Conservation (phyloP, 805 yeast species). For the Schwanniomyces vanrijiae region DNA sequence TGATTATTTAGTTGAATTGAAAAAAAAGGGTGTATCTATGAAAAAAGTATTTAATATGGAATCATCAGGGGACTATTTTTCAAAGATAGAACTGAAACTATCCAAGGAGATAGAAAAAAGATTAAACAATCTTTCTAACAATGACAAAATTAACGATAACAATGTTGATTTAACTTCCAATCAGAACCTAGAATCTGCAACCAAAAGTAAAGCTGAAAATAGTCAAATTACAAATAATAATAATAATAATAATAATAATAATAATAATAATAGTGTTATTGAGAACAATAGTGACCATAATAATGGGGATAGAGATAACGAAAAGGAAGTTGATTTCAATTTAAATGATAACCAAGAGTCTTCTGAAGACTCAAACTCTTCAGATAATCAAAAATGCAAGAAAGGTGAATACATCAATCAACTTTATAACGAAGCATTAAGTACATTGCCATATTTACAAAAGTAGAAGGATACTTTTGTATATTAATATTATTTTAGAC, state of each 20-base stretch:
- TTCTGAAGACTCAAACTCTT: neutral
- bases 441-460: slow-evolving; percentile 9
- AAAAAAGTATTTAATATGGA: slow-evolving; percentile 19
- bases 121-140: slow-evolving; percentile 9
- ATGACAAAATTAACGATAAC: too few relatives aligned
- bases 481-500: neutral
- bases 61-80: slow-evolving; percentile 2
- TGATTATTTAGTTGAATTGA: slow-evolving; percentile 28
- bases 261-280: too few relatives aligned
- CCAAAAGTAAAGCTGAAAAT: too few relatives aligned
- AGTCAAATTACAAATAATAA: neutral
- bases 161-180: neutral
- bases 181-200: too few relatives aligned
- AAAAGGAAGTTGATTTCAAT: neutral
- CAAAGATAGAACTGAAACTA: slow-evolving; percentile 8
- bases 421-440: slow-evolving; percentile 22
- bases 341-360: neutral
- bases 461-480: neutral
- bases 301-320: neutral
- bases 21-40: slow-evolving; percentile 31
- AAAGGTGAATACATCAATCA: slow-evolving; percentile 13
- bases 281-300: too few relatives aligned
- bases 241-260: too few relatives aligned
- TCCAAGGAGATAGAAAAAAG: slow-evolving; percentile 16
- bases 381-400: too few relatives aligned